Conservation (phyloP, 2,329 filamentous ascomycete genomes). For the Akanthomyces lecanii region DNA sequence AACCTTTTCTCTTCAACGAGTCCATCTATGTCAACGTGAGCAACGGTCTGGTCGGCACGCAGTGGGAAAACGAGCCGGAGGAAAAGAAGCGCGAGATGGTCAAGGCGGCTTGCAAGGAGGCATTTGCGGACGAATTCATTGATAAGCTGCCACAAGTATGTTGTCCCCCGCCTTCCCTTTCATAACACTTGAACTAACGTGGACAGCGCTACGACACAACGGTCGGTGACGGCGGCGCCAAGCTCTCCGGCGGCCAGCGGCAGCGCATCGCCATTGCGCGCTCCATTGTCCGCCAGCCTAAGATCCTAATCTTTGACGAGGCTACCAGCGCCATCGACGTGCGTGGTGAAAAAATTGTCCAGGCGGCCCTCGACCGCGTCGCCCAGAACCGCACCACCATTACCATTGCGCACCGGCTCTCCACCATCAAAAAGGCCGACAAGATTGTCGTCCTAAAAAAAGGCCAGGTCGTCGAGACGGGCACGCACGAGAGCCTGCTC, state of each 20-base stretch:
- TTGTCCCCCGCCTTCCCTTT: not conserved
- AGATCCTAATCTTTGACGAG: conserved; percentile 72
- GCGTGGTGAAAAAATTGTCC: conserved; percentile 55
- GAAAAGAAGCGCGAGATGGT: conserved; percentile 57
- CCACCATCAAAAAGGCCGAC: conserved; percentile 73
- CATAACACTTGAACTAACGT: conserved; percentile 15
- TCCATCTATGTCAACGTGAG: conserved; percentile 61
- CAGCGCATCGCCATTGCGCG: conserved; percentile 67
- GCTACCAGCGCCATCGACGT: conserved; percentile 65
- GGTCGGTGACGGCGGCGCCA: conserved; percentile 74
- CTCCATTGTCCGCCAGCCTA: conserved; percentile 60
- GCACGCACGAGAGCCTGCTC: conserved; percentile 70
- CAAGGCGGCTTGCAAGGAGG: conserved; percentile 59
- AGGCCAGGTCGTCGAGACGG: conserved; percentile 67
- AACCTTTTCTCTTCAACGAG: conserved; percentile 64
- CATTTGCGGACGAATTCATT: conserved; percentile 68
- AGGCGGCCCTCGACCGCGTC: conserved; percentile 55
- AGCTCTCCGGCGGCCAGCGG: conserved; percentile 73
- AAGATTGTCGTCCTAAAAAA: conserved; percentile 72
- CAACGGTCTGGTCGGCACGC: conserved; percentile 51
- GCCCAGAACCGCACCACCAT: conserved; percentile 64
- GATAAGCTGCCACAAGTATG: conserved; percentile 53
- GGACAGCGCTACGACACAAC: conserved; percentile 63
- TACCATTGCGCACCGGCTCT: conserved; percentile 69
- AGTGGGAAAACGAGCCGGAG: conserved; percentile 49